phyloP scores from a whole-genome alignment of 306 rosid species.

The Cercis canadensis region DNA sequence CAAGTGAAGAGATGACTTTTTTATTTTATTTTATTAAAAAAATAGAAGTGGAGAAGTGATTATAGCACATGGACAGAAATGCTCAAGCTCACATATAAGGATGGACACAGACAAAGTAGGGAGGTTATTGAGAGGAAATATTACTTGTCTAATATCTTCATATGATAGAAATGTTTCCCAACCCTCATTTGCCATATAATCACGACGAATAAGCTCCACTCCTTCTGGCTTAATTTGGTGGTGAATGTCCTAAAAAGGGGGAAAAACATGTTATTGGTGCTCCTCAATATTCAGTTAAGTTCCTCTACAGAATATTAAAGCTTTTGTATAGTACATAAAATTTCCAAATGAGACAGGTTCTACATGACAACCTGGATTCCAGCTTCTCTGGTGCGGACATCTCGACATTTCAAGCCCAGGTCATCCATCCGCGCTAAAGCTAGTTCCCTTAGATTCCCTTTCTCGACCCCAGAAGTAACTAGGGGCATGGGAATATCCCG shows the following conservation, averaged over 20 bases:
- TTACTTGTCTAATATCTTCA: slow-evolving; percentile 91
- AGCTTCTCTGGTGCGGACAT: slow-evolving; percentile 97
- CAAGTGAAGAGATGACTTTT: background rate
- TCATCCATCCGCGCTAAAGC: slow-evolving; percentile 99
- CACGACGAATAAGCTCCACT: slow-evolving; percentile 97
- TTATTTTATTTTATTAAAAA: no score
- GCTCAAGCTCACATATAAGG: background rate
- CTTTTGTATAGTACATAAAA: slow-evolving; percentile 11
- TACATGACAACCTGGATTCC: slow-evolving; percentile 82
- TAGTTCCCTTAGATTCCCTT: slow-evolving; percentile 92
- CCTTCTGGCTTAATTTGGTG: slow-evolving; percentile 91
- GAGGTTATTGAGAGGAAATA: slow-evolving; percentile 16
- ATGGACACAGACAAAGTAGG: background rate
- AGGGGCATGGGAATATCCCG: slow-evolving; percentile 99
- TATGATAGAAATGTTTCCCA: slow-evolving; percentile 98
- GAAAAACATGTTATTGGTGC: slow-evolving; percentile 26
- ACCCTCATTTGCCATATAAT: slow-evolving; percentile 90
- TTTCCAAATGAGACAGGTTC: slow-evolving; percentile 21
- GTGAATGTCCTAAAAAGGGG: slow-evolving; percentile 78
- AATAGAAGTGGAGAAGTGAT: background rate
- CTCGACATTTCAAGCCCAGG: slow-evolving; percentile 94
- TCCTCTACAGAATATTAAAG: slow-evolving; percentile 22
- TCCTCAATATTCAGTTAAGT: slow-evolving; percentile 4
- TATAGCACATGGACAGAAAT: slow-evolving; percentile 1
- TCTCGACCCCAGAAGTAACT: slow-evolving; percentile 98